Percentiles rank a stretch among this genome's conserved stretches.
Evolutionary conservation across 352 stramenopile genomes (phyloP).

Genomic region (Globisporangium sylvaticum): DNA sequence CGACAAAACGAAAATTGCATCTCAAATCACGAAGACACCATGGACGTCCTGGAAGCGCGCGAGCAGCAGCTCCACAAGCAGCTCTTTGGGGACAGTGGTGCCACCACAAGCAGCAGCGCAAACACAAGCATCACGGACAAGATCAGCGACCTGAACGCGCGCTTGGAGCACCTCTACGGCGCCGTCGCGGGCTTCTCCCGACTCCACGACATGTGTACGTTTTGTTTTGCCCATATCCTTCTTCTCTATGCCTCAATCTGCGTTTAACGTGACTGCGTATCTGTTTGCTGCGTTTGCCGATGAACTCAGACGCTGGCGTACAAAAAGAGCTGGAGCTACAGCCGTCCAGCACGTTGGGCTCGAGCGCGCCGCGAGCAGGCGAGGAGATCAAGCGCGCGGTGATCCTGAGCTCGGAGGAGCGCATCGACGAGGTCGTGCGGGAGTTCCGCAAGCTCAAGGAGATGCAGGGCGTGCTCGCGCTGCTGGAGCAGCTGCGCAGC

Average conservation of each 20-base stretch:
- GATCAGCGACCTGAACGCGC: constrained; percentile 22
- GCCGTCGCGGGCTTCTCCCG: constrained; percentile 33
- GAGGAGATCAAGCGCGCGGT: constrained; percentile 60
- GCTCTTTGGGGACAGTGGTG: constrained; percentile 19
- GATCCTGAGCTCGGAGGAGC: constrained; percentile 52
- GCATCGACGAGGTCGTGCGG: constrained; percentile 28
- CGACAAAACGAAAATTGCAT: not conserved
- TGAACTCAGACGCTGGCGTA: constrained; percentile 28
- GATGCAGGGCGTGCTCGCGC: constrained; percentile 38
- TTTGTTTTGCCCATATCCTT: not conserved
- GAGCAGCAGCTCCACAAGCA: constrained; percentile 37
- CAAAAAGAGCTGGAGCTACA: constrained; percentile 35
- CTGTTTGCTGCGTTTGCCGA: not conserved
- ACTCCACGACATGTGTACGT: constrained; percentile 49
- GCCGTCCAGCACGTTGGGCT: constrained; percentile 20
- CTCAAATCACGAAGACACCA: constrained; percentile 16
- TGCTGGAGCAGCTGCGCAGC: constrained; percentile 32
- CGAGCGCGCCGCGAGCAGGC: constrained; percentile 17
- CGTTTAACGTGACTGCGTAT: not conserved
- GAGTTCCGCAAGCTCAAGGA: constrained; percentile 48
- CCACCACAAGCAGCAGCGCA: not conserved
- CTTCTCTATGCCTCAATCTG: not conserved
- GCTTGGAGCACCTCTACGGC: constrained; percentile 28
- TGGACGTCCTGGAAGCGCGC: constrained; percentile 57
- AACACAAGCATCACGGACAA: constrained; percentile 17